Percentiles rank a stretch among this genome's conserved stretches.
Evolutionary conservation across 2,329 filamentous ascomycete genomes (phyloP).

Genomic region (Aureobasidium namibiae): DNA sequence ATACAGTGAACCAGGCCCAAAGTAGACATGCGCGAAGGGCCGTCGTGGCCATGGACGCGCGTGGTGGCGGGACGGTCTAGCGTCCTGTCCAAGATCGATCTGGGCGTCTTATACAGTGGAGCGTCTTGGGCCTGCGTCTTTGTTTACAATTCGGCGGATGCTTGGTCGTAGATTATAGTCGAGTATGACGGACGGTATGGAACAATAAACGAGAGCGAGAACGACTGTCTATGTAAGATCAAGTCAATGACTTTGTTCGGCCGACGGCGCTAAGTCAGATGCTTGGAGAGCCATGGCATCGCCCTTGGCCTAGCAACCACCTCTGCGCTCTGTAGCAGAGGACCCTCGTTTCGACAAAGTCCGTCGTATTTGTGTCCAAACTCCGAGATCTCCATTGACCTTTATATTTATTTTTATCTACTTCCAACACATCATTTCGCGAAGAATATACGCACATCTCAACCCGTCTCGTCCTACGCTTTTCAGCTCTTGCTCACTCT

Average conservation of each 20-base stretch:
- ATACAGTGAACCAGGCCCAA: constrained; percentile 15
- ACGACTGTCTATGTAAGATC: background rate
- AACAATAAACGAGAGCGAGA: constrained; percentile 1
- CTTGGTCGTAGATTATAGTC: background rate
- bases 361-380: background rate
- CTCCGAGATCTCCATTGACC: background rate
- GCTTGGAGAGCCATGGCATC: background rate
- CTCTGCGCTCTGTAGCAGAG: background rate
- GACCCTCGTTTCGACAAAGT: background rate
- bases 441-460: background rate
- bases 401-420: background rate
- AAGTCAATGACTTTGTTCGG: background rate
- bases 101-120: background rate
- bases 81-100: background rate
- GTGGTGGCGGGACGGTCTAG: constrained; percentile 1
- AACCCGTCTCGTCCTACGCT: background rate
- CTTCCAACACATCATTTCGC: background rate
- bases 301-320: constrained; percentile 7
- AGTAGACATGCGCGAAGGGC: background rate
- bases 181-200: background rate
- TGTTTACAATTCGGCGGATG: background rate
- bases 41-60: background rate
- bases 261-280: background rate
- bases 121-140: background rate
- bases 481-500: background rate